Base-by-base conservation (phyloP, 768 basidiomycete species). In the Hygrocybe coccinea region DNA sequence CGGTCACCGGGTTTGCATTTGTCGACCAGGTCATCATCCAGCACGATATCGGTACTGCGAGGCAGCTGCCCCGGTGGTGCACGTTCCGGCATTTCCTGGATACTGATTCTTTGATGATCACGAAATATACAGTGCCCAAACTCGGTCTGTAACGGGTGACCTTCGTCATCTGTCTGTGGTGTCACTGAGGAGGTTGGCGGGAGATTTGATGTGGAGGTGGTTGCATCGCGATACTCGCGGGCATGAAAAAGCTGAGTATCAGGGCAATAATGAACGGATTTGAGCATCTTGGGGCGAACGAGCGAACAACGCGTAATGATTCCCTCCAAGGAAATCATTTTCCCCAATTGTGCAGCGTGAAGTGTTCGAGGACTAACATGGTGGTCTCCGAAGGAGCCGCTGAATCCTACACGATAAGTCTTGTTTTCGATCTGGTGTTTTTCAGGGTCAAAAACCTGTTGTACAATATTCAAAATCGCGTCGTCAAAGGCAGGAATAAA, bases 21-120 rank as follows among this genome's bases (percentile, higher is more conserved):
- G 73, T 99, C 97, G 33, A 99, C 97, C 49, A 98, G 76, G 69
- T 99, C 97, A 60, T 97, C 95, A 62, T 97, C 95, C 60, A 97
- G 72, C 44, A 97, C 90, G 51, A 98, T 88, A 69, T 99, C 97
- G 35, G 93, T 94, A 64, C 94, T 95, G 47, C 97, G 81, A 44
- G 97, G 97, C 25, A 99, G 78, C 70, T 97, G 95, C 25, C 97
- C 97, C 43, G 97, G 90, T 22, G 97, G 97, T 12, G 97, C 95
- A 21, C 97, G 85, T 72, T 99, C 97, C 2, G 97, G 97, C 95
- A 99, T 98, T 67, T 99, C 97, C 74, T 99, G 97, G 59, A 99
- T 98, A 69, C 86, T 93, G 67, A 98, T 91, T 60, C 93, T 85
- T 71, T 99, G 97, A 71, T 98, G 92, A 72, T 99, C 97, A 55